Base-by-base conservation (phyloP, 306 rosid genomes). In the Pterocarpus santalinus region DNA sequence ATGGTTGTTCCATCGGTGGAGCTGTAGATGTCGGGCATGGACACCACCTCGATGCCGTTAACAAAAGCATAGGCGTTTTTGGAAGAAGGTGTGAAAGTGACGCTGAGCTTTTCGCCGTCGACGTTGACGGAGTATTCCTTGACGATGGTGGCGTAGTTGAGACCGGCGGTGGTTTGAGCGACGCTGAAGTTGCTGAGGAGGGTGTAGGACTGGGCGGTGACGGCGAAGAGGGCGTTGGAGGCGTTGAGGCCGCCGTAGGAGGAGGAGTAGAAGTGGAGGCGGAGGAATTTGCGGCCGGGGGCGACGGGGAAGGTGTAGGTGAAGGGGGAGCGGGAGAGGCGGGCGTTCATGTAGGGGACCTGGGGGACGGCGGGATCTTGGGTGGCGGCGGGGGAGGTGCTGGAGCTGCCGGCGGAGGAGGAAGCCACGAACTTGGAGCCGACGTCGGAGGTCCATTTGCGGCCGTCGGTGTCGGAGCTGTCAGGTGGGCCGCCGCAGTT, bases 41-140 rank as follows among this genome's bases (percentile, higher is more conserved):
- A 90, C 44, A 92, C 82, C 57, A 92, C 57, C 89, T 90, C 97
- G 49, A 92, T 90, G 69, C 97, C 97, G 72, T 92, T 92, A 12
- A 90, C 89, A 68, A 90, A 90, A 0, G 92, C 94, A 44, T 67
- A 87, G 0, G 90, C 51, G n/a, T 63, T 16, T 3, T 82, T 1
- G 2, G 92, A 88, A 8, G 94, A 47, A 47, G 53, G 53, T 30
- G 30, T 63, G 52, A 92, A 92, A 28, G 87, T 88, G 6, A 92
- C 65, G n/a, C 76, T 76, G 81, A 92, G 64, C 10, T 76, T 76
- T 28, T 69, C 85, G 15, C 77, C 89, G 11, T 75, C 87, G n/a
- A 92, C 93, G 73, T 79, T 15, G 53, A 92, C 75, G 0, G 68
- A 38, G 52, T 84, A 89, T 84, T 92, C 94, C 62, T 92, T 92